Conservation (phyloP, 805 yeast genomes). For the Candida tallmaniae region DNA sequence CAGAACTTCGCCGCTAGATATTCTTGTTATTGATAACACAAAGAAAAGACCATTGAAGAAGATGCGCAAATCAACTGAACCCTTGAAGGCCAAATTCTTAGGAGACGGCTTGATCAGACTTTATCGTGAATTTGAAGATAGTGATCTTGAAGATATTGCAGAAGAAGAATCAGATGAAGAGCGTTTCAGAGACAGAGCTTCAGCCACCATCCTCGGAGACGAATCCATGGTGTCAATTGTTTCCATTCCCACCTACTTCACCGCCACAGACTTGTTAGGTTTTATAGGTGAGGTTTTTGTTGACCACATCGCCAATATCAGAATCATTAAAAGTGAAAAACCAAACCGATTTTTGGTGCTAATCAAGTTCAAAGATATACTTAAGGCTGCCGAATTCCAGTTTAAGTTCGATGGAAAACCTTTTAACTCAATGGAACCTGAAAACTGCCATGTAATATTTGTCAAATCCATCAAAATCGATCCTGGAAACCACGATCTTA, state of each 20-base stretch:
- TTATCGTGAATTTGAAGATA: constrained; percentile 49
- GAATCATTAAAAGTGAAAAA: constrained; percentile 62
- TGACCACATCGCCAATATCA: constrained; percentile 59
- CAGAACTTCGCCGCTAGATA: constrained; percentile 24
- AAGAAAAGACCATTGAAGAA: constrained; percentile 11
- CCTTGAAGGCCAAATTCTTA: constrained; percentile 56
- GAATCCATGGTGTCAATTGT: constrained; percentile 70
- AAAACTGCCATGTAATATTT: constrained; percentile 70
- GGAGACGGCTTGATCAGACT: constrained; percentile 75
- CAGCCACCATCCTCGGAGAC: constrained; percentile 36
- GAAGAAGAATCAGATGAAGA: background rate
- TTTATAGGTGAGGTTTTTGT: constrained; percentile 65
- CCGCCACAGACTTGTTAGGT: constrained; percentile 78
- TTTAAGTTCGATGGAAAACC: constrained; percentile 63
- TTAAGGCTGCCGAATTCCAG: constrained; percentile 60
- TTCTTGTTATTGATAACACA: constrained; percentile 23
- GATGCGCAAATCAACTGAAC: constrained; percentile 32
- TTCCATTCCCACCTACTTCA: constrained; percentile 85
- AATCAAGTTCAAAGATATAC: constrained; percentile 60
- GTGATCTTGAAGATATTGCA: constrained; percentile 6
- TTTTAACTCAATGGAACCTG: constrained; percentile 87
- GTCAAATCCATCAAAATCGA: constrained; percentile 56
- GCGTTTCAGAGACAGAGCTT: background rate
- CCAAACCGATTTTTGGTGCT: constrained; percentile 72
- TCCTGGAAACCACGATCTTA: constrained; percentile 6